A percentile compares a stretch with the other conserved stretches of the same genome.
These are phyloP conservation scores for Pleoardoris graminearum DNA, from an alignment of 2,329 filamentous ascomycete species.

Conservation along the genomic window DNA sequence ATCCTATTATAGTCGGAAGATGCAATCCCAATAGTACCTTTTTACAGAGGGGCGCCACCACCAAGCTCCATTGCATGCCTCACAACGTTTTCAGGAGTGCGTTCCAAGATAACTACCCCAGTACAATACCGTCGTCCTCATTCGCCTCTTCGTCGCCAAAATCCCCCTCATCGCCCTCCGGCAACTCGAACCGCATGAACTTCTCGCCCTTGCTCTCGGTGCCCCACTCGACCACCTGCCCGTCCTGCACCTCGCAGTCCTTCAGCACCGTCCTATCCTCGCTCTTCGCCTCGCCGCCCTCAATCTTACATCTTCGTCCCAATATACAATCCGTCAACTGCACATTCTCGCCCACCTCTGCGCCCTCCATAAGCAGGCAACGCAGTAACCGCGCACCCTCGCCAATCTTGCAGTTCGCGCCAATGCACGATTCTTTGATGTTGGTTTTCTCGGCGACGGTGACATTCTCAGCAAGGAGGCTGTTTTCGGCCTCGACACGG, in stretches of 20 bases:
- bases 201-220: constrained; percentile 59
- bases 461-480: constrained; percentile 84
- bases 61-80: too few species aligned
- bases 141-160: constrained; percentile 22
- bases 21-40: too few species aligned
- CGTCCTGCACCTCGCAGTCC: constrained; percentile 89
- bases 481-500: constrained; percentile 81
- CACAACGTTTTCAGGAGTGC: too few species aligned
- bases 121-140: constrained; percentile 14
- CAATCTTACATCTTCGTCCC: constrained; percentile 78
- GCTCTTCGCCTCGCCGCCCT: constrained; percentile 66
- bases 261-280: constrained; percentile 62
- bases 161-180: constrained; percentile 40
- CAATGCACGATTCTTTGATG: constrained; percentile 91
- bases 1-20: too few species aligned
- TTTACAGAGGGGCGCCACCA: too few species aligned
- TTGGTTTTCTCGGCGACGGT: constrained; percentile 84
- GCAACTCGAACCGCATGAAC: constrained; percentile 58
- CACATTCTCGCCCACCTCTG: constrained; percentile 79
- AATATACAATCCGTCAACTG: constrained; percentile 87
- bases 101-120: too few species aligned
- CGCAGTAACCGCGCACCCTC: constrained; percentile 84
- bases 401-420: constrained; percentile 82
- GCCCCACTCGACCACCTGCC: constrained; percentile 78
- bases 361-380: constrained; percentile 91